Evolutionary conservation across 805 yeast genomes (phyloP).

Genomic region (Saccharomycopsis lassenensis): DNA sequence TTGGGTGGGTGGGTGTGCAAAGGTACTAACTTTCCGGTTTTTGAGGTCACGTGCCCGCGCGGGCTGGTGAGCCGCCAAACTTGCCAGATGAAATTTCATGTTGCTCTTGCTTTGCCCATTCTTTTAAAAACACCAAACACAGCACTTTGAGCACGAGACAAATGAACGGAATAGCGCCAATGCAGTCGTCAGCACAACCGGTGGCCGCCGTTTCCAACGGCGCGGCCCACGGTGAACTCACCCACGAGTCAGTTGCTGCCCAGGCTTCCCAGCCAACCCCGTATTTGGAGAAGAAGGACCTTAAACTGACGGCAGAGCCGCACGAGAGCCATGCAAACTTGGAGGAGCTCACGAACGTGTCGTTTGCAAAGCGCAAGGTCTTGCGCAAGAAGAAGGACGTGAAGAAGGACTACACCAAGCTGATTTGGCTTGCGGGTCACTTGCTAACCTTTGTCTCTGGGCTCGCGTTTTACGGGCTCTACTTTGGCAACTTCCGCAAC

Average conservation of each 20-base stretch:
- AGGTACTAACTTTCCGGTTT: too few relatives aligned
- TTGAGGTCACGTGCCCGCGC: too few relatives aligned
- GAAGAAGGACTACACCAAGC: constrained; percentile 32
- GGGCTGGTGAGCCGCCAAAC: too few relatives aligned
- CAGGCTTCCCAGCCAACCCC: background rate
- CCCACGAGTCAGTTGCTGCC: constrained; percentile 1
- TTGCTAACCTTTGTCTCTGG: constrained; percentile 35
- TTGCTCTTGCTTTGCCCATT: too few relatives aligned
- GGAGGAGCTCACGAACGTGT: background rate
- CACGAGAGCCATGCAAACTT: background rate
- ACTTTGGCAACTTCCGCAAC: constrained; percentile 21
- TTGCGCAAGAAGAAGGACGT: constrained; percentile 26
- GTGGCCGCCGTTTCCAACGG: too few relatives aligned
- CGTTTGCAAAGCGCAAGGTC: constrained; percentile 15
- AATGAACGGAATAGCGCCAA: too few relatives aligned
- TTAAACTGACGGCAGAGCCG: background rate
- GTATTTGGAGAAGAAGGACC: constrained; percentile 1
- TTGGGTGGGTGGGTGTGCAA: too few relatives aligned
- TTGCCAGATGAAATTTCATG: too few relatives aligned
- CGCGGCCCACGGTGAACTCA: background rate
- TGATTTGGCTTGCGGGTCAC: constrained; percentile 52
- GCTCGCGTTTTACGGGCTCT: constrained; percentile 24
- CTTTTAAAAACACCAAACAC: too few relatives aligned
- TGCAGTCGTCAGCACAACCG: too few relatives aligned
- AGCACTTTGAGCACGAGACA: too few relatives aligned